Conservation (phyloP, 2,329 filamentous ascomycete species). For the Anisogramma anomala region DNA sequence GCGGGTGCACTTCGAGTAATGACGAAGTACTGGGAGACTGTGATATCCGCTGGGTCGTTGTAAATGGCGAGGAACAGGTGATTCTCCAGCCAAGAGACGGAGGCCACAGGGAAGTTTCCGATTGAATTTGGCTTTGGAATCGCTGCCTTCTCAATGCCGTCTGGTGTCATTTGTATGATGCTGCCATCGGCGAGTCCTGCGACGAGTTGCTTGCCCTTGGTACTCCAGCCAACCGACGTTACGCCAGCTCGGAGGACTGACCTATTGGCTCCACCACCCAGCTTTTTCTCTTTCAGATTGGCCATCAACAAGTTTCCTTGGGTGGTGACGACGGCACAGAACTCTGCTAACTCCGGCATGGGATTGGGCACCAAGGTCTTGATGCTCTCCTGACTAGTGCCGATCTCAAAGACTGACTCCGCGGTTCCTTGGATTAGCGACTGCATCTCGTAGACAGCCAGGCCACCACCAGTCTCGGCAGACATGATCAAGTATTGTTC, state of each 20-base stretch:
- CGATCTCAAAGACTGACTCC: constrained; percentile 60
- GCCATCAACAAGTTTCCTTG: constrained; percentile 76
- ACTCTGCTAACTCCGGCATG: constrained; percentile 55
- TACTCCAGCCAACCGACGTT: constrained; percentile 82
- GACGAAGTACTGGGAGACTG: constrained; percentile 64
- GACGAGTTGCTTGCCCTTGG: constrained; percentile 82
- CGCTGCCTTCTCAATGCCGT: constrained; percentile 63
- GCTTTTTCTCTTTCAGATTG: constrained; percentile 57
- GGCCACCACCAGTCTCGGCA: constrained; percentile 66
- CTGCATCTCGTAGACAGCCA: constrained; percentile 72
- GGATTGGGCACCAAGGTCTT: constrained; percentile 73
- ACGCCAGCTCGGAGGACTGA: constrained; percentile 59
- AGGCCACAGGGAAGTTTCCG: constrained; percentile 60
- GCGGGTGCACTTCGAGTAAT: constrained; percentile 54
- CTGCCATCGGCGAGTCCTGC: constrained; percentile 75
- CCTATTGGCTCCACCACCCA: constrained; percentile 49
- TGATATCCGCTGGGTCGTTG: constrained; percentile 48
- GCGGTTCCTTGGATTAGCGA: constrained; percentile 54
- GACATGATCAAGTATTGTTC: constrained; percentile 76
- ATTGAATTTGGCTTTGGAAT: constrained; percentile 68
- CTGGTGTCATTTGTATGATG: constrained; percentile 70
- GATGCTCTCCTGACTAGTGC: constrained; percentile 63
- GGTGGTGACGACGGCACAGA: constrained; percentile 69
- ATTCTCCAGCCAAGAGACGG: constrained; percentile 80
- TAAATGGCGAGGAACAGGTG: constrained; percentile 73